Evolutionary conservation across 768 basidiomycete species (phyloP), one percentile per base, ranked within the genome.

Genomic region (Termitomyces sp.): DNA sequence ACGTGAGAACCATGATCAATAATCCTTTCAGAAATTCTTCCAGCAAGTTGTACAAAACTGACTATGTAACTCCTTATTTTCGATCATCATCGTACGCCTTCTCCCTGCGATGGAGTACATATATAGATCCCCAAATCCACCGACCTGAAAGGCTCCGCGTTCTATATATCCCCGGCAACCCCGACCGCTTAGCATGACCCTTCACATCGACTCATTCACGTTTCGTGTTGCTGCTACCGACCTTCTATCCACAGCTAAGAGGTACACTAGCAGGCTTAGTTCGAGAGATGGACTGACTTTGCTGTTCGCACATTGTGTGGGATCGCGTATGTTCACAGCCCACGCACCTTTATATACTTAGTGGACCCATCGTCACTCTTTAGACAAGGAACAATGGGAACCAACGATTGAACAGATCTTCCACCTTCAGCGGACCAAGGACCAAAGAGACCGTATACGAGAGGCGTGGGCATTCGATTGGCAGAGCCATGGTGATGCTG

Each of bases 401-500:
- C 70, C 73, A 10, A 65, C 63, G 0, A 64, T 75, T 6, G 55
- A 69, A 23, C 53, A 56, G 11, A 46, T 68, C n/a, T 71, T 73
- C 42, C 38, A 56, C 7, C 48, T 61, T 10, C 67, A 71, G 41
- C 47, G 55, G 7, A 20, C 10, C 1, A 66, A 64, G 38, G 44
- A 59, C 20, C 45, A 38, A n/a, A 52, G 60, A 20, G 57, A 62
- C 39, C 59, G 61, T n/a, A 66, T 76, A 48, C 69, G 69, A 10
- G 74, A 76, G 48, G 71, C 71, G 1, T 76, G 73, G 74, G 55
- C 70, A 2, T 66, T 76, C 20, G 75, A 76, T 59, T 74, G 70
- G 70, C 73, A 68, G 35, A 71, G 60, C 25, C 73, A 74, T 45
- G 75, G 75, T 13, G 73, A 74, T 29, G 65, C 71, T 4, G 71